phyloP scores from a whole-genome alignment of 257 asterid genomes.

The Solanum neorickii region DNA sequence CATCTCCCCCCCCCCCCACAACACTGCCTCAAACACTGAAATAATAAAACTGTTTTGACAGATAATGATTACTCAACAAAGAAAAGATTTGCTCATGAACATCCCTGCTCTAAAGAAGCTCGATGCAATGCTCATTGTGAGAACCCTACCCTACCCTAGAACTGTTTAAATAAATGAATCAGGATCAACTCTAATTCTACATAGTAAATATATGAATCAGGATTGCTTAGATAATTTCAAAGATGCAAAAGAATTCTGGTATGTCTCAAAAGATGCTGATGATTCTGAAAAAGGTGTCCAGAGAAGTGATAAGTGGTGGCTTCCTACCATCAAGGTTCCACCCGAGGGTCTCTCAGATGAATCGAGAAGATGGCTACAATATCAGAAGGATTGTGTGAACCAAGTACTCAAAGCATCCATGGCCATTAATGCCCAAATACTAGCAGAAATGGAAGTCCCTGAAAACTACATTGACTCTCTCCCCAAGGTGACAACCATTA shows the following conservation, averaged over 20 bases:
- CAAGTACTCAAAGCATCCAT: constrained; percentile 84
- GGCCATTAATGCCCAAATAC: constrained; percentile 78
- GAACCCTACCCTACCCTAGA: neutral
- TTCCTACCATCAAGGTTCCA: constrained; percentile 75
- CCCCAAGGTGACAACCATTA: constrained; percentile 51
- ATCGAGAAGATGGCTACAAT: constrained; percentile 38
- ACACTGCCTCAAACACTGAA: neutral
- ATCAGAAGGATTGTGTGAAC: constrained; percentile 64
- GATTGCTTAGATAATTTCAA: constrained; percentile 51
- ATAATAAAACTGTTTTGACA: neutral
- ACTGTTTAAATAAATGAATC: neutral
- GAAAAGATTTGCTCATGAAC: constrained; percentile 53
- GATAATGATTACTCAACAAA: constrained; percentile 78
- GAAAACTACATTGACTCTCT: constrained; percentile 85
- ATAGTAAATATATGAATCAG: constrained; percentile 13
- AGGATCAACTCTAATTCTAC: neutral
- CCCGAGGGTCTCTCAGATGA: constrained; percentile 59
- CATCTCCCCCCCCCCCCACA: neutral
- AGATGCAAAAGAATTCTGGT: constrained; percentile 57
- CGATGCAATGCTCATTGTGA: constrained; percentile 65
- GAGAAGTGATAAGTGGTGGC: constrained; percentile 79
- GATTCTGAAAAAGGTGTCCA: constrained; percentile 62
- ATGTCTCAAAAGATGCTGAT: constrained; percentile 50
- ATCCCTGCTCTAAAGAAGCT: constrained; percentile 84
- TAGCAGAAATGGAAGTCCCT: constrained; percentile 82